Percentiles rank a stretch among this genome's conserved stretches.
Conservation (phyloP, 1,284 basidiomycete species). For the Afroboletus lepidellus region DNA sequence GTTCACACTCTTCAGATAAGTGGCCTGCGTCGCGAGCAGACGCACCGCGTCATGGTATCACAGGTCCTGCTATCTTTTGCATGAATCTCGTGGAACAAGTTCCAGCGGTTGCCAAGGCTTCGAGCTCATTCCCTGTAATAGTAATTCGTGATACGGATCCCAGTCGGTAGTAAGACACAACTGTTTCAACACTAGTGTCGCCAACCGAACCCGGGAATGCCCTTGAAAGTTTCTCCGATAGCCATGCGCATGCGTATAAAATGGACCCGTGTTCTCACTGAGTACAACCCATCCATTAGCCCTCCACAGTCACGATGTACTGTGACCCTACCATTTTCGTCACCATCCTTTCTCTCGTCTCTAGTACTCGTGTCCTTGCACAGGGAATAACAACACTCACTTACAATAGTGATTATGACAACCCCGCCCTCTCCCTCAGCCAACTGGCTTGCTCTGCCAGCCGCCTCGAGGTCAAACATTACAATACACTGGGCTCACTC, state of each 20-base stretch:
- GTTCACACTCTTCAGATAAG: too few relatives aligned
- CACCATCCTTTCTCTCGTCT: neutral
- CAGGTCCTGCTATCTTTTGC: too few relatives aligned
- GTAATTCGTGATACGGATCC: too few relatives aligned
- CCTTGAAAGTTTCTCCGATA: neutral
- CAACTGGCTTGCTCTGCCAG: conserved; percentile 36
- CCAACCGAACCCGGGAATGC: too few relatives aligned
- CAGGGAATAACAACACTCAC: neutral
- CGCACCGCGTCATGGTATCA: too few relatives aligned
- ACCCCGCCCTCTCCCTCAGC: conserved; percentile 9
- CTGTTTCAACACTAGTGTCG: too few relatives aligned
- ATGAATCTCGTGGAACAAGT: too few relatives aligned
- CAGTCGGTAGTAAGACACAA: too few relatives aligned
- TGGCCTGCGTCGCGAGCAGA: too few relatives aligned
- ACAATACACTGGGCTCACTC: conserved; percentile 33
- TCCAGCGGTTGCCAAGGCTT: too few relatives aligned
- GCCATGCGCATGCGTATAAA: neutral
- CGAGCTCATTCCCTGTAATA: too few relatives aligned
- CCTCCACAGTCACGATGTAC: neutral
- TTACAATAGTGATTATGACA: neutral
- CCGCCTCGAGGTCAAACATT: conserved; percentile 29
- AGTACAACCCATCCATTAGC: neutral
- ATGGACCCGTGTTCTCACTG: neutral
- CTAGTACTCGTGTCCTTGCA: neutral
- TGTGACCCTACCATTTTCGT: neutral